Conservation (phyloP, 192 early-diverging fungal species). For the Obelidium mucronatum region DNA sequence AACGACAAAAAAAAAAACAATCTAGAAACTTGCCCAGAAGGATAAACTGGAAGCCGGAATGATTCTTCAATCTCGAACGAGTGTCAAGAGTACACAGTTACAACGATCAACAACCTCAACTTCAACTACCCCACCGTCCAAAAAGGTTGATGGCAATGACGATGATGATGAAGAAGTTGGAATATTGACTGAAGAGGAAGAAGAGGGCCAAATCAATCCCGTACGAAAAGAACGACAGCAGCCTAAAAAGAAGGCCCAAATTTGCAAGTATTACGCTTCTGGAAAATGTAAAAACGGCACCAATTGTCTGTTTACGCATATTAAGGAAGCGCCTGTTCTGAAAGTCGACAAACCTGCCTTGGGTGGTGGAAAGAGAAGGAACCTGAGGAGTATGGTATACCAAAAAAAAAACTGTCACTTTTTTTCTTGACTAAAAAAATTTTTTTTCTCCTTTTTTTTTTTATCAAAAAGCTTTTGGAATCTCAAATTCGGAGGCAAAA, state of each 20-base stretch:
- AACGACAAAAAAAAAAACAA: not conserved
- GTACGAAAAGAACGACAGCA: slow-evolving; percentile 37
- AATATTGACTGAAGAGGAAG: slow-evolving; percentile 11
- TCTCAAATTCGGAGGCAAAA: slow-evolving; percentile 70
- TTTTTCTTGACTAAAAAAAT: not conserved
- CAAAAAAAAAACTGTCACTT: too few relatives aligned
- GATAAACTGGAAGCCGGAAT: slow-evolving; percentile 31
- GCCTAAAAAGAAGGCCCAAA: slow-evolving; percentile 38
- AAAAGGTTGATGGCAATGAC: too few relatives aligned
- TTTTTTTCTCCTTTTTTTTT: slow-evolving; percentile 15
- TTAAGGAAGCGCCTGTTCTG: slow-evolving; percentile 15
- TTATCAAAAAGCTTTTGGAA: slow-evolving; percentile 51
- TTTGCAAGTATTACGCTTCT: slow-evolving; percentile 50
- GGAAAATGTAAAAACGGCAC: slow-evolving; percentile 49
- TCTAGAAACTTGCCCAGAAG: slow-evolving; percentile 46
- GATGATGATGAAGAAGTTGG: slow-evolving; percentile 21
- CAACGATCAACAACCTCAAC: not conserved
- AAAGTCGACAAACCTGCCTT: slow-evolving; percentile 29
- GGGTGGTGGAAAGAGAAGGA: slow-evolving; percentile 27
- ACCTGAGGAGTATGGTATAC: slow-evolving; percentile 18
- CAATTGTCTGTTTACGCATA: slow-evolving; percentile 47
- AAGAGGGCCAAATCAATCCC: slow-evolving; percentile 43
- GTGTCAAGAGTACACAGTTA: not conserved
- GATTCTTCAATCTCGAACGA: slow-evolving; percentile 33
- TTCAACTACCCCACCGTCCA: not conserved